Evolutionary conservation across 2,329 filamentous ascomycete genomes (phyloP), one percentile per base, ranked within the genome.

Genomic region (Apiospora malaysiana): DNA sequence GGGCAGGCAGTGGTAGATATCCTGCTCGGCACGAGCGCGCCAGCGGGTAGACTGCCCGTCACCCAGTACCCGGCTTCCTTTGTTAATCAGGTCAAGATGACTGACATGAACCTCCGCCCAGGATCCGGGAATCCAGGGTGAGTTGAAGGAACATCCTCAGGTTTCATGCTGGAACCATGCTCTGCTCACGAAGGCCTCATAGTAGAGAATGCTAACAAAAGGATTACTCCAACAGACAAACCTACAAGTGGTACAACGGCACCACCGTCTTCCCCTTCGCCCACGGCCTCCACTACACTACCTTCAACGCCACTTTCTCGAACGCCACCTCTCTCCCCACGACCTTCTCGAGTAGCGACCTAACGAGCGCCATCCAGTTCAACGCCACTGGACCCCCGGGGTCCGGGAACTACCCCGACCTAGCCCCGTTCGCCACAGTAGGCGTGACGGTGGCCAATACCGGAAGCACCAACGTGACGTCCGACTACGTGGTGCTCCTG

Each of bases 31-130:
- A 82, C 81, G 63, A 78, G 75, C 1, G 79, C 84, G 1, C 83
- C 84, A 25, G 86, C 84, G 25, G 86, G 85, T 7, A 80, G 85
- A 65, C 74, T 87, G 3, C 84, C 85, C 0, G 79, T 81, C 1
- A 87, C 85, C 1, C 79, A 85, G 71, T 87, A 88, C 73, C 85
- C 84, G 2, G 81, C 83, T 0, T 76, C 77, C 43, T 88, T 87
- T 72, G 81, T 82, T 1, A 72, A 81, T 14, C 75, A 85, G 69
- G 79, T 87, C 3, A 81, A 83, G 0, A 83, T 86, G 82, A 85
- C 83, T 1, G 83, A 88, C 72, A 87, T 87, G 84, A 77, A 75
- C 8, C 79, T 88, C 1, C 81, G 85, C 0, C 85, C 85, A 0
- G 82, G 82, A 69, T 73, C 73, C 6, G 76, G 74, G 12, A 46